Conservation (phyloP, 768 basidiomycete species). For the Phylloporus arenicola region DNA sequence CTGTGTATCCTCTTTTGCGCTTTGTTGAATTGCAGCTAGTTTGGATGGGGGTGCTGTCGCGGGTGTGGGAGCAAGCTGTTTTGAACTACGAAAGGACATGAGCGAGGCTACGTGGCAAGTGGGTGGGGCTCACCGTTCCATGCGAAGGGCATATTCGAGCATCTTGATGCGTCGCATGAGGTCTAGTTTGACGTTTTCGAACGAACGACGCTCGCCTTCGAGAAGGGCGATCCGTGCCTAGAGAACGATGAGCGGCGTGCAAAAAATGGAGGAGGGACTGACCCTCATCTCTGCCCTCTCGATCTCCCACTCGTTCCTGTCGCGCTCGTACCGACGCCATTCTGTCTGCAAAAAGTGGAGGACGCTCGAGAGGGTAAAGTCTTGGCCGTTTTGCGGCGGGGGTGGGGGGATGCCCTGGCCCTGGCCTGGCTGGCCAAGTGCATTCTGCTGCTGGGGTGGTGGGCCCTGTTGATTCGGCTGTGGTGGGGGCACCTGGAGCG, state of each 20-base stretch:
- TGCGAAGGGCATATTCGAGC: constrained; percentile 94
- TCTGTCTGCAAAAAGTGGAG: constrained; percentile 97
- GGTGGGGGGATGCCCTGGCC: constrained; percentile 61
- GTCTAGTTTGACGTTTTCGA: constrained; percentile 95
- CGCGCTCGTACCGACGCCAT: constrained; percentile 96
- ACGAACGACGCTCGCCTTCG: constrained; percentile 94
- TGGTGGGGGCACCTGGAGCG: constrained; percentile 59
- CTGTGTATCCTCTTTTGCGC: constrained; percentile 65
- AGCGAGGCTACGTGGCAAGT: constrained; percentile 2
- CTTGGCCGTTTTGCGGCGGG: constrained; percentile 82
- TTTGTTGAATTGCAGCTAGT: constrained; percentile 52
- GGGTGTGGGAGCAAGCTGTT: constrained; percentile 61
- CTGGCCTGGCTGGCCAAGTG: constrained; percentile 50
- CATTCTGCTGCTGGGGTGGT: constrained; percentile 52
- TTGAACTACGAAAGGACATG: constrained; percentile 48
- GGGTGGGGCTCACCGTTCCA: constrained; percentile 73
- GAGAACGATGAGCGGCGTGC: constrained; percentile 12
- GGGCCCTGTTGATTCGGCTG: constrained; percentile 38
- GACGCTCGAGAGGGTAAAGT: constrained; percentile 89
- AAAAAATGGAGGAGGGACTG: constrained; percentile 23
- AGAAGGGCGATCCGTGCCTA: constrained; percentile 95
- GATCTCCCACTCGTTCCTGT: constrained; percentile 99
- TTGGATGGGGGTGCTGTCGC: constrained; percentile 61
- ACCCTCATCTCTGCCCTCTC: constrained; percentile 99
- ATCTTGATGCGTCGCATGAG: constrained; percentile 96